Evolutionary conservation across 305 asterid genomes (phyloP).

Genomic region (Rubia balearica): DNA sequence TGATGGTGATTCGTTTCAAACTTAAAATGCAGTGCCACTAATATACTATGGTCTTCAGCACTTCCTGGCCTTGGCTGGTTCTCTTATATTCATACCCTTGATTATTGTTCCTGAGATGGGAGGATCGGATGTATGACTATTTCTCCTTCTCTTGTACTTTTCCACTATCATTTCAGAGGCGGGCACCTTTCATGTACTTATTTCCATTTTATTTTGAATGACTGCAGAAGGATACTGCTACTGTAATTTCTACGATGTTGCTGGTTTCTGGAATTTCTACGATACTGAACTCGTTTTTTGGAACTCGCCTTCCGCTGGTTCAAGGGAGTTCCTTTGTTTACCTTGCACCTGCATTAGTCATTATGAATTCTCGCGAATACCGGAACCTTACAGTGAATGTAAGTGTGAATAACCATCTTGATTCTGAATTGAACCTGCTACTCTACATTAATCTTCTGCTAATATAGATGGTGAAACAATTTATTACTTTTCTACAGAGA

Average conservation of each 20-base stretch:
- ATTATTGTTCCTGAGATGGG: slow-evolving; percentile 90
- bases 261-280: slow-evolving; percentile 85
- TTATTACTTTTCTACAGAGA: slow-evolving; percentile 44
- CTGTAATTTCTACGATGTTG: slow-evolving; percentile 87
- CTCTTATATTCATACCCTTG: slow-evolving; percentile 87
- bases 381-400: slow-evolving; percentile 86
- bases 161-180: background rate
- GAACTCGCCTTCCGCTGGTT: slow-evolving; percentile 92
- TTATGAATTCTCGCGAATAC: slow-evolving; percentile 81
- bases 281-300: slow-evolving; percentile 65
- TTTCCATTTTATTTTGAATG: slow-evolving; percentile 23
- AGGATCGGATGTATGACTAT: slow-evolving; percentile 82
- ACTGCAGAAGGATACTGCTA: slow-evolving; percentile 84
- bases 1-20: slow-evolving; percentile 13
- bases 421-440: background rate
- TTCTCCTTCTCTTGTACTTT: slow-evolving; percentile 2
- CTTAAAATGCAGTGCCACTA: slow-evolving; percentile 52
- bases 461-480: slow-evolving; percentile 4
- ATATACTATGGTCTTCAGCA: slow-evolving; percentile 82
- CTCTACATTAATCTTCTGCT: background rate
- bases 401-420: slow-evolving; percentile 22
- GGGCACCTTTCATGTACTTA: background rate
- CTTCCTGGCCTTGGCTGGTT: slow-evolving; percentile 90
- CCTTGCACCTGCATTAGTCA: slow-evolving; percentile 88
- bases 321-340: slow-evolving; percentile 98